These are phyloP conservation scores for Allium cepa DNA, from an alignment of 106 monocot species.

Conservation along the genomic window DNA sequence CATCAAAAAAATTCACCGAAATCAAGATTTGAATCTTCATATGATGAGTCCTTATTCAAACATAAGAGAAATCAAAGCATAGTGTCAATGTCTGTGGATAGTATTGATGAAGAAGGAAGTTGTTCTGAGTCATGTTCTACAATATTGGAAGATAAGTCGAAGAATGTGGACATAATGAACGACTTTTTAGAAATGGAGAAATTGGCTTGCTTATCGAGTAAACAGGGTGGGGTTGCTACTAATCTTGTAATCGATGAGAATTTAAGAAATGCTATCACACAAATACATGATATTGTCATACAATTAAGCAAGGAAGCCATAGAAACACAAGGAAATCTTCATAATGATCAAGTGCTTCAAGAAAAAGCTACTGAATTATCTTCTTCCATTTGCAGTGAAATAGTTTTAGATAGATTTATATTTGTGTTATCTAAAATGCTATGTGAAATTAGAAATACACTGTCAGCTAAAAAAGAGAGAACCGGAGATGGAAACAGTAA, in stretches of 20 bases:
- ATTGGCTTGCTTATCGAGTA: constrained; percentile 34
- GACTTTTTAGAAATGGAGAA: constrained; percentile 66
- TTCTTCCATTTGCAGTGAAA: constrained; percentile 5
- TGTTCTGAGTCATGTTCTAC: constrained; percentile 59
- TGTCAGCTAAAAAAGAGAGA: neutral
- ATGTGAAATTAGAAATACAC: constrained; percentile 1
- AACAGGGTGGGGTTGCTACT: constrained; percentile 8
- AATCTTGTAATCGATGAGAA: constrained; percentile 3
- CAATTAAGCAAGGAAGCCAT: constrained; percentile 33
- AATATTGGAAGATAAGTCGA: constrained; percentile 2
- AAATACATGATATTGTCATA: constrained; percentile 51
- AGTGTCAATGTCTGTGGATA: constrained; percentile 86
- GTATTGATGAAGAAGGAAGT: constrained; percentile 67
- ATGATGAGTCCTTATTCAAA: constrained; percentile 30
- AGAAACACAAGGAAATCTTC: constrained; percentile 4
- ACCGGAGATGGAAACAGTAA: constrained; percentile 5
- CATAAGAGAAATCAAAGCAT: constrained; percentile 63
- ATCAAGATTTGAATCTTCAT: constrained; percentile 26
- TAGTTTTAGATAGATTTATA: constrained; percentile 13
- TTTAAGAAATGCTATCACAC: constrained; percentile 41
- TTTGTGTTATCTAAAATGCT: constrained; percentile 9
- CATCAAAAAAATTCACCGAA: constrained; percentile 32
- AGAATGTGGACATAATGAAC: constrained; percentile 40
- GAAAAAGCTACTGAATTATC: constrained; percentile 14
- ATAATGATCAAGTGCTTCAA: neutral